These are phyloP conservation scores for Mimosa pudica DNA, from an alignment of 306 rosid species.

Conservation along the genomic window DNA sequence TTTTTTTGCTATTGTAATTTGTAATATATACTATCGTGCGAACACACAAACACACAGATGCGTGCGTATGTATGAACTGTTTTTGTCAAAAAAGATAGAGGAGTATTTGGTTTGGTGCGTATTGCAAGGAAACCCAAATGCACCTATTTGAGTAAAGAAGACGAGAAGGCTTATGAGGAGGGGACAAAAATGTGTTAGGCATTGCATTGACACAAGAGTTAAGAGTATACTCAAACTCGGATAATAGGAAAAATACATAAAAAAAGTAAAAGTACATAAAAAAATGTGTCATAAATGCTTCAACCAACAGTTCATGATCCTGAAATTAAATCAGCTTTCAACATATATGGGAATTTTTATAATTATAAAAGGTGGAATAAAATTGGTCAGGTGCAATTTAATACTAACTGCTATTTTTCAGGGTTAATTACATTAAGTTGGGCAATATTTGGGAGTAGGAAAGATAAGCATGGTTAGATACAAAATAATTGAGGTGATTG, in stretches of 20 bases:
- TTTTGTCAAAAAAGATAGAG: too few relatives aligned
- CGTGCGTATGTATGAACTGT: too few relatives aligned
- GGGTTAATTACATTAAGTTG: neutral
- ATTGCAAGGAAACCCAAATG: neutral
- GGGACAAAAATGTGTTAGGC: neutral
- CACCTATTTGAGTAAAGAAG: neutral
- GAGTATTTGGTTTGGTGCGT: neutral
- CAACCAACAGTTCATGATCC: neutral
- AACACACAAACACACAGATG: too few relatives aligned
- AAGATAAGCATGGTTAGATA: slow-evolving; percentile 18
- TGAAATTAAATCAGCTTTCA: neutral
- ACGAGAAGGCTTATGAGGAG: too few relatives aligned
- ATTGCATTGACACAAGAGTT: too few relatives aligned
- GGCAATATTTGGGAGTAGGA: neutral
- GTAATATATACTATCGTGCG: too few relatives aligned
- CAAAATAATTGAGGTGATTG: neutral
- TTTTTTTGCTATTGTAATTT: too few relatives aligned
- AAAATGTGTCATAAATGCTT: neutral
- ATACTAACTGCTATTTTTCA: neutral
- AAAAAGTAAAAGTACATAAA: neutral
- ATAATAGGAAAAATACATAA: neutral
- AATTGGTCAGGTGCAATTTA: neutral
- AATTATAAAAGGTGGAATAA: neutral
- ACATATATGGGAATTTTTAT: neutral
- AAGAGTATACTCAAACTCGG: too few relatives aligned